These are phyloP conservation scores for Aschersonia sp. DNA, from an alignment of 2,329 filamentous ascomycete genomes.

Conservation along the genomic window DNA sequence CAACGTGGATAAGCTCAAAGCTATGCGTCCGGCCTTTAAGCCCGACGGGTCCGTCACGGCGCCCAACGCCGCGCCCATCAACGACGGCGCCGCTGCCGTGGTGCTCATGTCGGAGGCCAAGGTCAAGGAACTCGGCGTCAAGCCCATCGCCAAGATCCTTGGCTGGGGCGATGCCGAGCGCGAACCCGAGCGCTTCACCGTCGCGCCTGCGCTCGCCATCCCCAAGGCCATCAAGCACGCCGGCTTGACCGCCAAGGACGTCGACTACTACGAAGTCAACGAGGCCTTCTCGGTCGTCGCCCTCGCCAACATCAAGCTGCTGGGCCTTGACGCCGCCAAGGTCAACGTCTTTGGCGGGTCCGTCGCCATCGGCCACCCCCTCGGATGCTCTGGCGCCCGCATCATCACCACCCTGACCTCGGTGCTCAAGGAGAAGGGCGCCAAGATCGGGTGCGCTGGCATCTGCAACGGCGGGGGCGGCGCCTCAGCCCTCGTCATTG, in stretches of 20 bases:
- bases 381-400: conserved; percentile 85
- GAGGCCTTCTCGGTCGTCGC: conserved; percentile 97
- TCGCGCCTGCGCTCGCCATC: conserved; percentile 81
- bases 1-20: conserved; percentile 68
- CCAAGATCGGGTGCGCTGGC: conserved; percentile 83
- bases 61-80: conserved; percentile 90
- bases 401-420: conserved; percentile 84
- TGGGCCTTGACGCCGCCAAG: conserved; percentile 65
- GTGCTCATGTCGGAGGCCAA: conserved; percentile 91
- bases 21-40: conserved; percentile 74
- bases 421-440: conserved; percentile 80
- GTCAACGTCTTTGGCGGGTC: conserved; percentile 94
- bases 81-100: conserved; percentile 84
- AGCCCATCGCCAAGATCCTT: conserved; percentile 88
- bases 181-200: conserved; percentile 89
- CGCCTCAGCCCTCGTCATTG: conserved; percentile 84
- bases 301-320: conserved; percentile 88
- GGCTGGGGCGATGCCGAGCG: conserved; percentile 94
- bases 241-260: conserved; percentile 57
- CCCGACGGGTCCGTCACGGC: conserved; percentile 84
- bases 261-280: conserved; percentile 98
- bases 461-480: conserved; percentile 98
- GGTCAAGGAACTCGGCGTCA: conserved; percentile 80
- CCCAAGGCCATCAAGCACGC: conserved; percentile 97
- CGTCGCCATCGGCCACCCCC: conserved; percentile 88